Percentiles rank a stretch among this genome's conserved stretches.
Conservation (phyloP, 768 basidiomycete species). For the Trametes punicea region DNA sequence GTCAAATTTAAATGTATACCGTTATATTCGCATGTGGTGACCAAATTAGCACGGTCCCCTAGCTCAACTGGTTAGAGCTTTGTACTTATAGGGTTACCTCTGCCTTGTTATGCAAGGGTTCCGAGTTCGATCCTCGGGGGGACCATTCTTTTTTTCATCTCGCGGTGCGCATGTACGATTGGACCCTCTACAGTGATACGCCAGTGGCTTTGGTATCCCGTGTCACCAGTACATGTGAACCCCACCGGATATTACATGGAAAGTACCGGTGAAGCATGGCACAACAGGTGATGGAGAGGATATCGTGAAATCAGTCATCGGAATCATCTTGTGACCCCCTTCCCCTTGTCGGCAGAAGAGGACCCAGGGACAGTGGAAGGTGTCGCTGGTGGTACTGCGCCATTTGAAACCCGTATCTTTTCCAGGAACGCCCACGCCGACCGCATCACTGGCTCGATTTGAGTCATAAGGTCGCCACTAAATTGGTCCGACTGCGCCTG, state of each 20-base stretch:
- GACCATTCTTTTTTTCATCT: slow-evolving; percentile 33
- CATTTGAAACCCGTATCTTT: not conserved
- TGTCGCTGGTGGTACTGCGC: not conserved
- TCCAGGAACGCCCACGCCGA: slow-evolving; percentile 23
- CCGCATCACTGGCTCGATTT: slow-evolving; percentile 17
- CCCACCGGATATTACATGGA: not conserved
- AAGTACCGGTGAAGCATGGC: not conserved
- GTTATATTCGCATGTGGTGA: too few species aligned
- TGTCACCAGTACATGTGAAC: too few species aligned
- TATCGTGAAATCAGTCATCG: not conserved
- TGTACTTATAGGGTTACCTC: slow-evolving; percentile 57
- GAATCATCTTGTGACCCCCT: not conserved
- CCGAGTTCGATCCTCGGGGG: slow-evolving; percentile 63
- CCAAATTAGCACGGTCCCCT: slow-evolving; percentile 37
- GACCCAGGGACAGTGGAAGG: not conserved
- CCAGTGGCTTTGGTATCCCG: too few species aligned
- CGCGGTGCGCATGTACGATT: too few species aligned
- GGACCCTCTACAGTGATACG: too few species aligned
- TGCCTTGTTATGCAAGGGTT: slow-evolving; percentile 49
- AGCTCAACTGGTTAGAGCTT: slow-evolving; percentile 61
- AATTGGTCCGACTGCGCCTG: slow-evolving; percentile 19
- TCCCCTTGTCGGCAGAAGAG: slow-evolving; percentile 1
- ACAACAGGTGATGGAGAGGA: not conserved
- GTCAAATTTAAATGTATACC: too few species aligned
- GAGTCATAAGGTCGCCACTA: slow-evolving; percentile 15